Conservation (phyloP, 2,329 filamentous ascomycete species). For the Talaromyces pinophilus region DNA sequence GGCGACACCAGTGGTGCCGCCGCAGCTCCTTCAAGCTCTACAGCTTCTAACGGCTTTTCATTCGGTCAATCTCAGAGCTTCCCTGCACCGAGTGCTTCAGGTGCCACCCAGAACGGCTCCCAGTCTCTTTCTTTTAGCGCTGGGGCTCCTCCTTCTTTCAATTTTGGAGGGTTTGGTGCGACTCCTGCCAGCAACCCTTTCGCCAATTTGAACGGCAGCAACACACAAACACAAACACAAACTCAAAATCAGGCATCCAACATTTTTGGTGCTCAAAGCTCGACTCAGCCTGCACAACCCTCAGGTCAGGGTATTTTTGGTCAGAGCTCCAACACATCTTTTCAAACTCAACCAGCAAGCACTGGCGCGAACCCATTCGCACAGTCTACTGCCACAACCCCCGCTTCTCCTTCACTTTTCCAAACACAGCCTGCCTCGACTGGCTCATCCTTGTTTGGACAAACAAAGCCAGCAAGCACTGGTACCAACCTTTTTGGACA, state of each 20-base stretch:
- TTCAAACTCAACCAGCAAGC: conserved; percentile 25
- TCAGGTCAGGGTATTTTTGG: conserved; percentile 17
- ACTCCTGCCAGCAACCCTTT: conserved; percentile 41
- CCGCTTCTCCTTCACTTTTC: conserved; percentile 14
- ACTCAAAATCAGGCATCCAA: conserved; percentile 30
- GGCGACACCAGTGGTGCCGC: conserved; percentile 33
- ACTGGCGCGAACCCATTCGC: conserved; percentile 30
- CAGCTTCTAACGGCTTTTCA: conserved; percentile 34
- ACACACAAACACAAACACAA: conserved; percentile 17
- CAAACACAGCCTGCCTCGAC: conserved; percentile 16
- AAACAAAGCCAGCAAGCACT: conserved; percentile 25
- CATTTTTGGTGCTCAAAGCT: conserved; percentile 15
- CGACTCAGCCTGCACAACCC: conserved; percentile 16
- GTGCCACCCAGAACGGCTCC: conserved; percentile 30
- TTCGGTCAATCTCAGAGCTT: conserved; percentile 44
- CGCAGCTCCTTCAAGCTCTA: conserved; percentile 29
- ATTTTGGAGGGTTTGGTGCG: conserved; percentile 30
- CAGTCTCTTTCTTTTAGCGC: conserved; percentile 36
- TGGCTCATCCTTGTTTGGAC: conserved; percentile 23
- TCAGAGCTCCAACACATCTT: conserved; percentile 3
- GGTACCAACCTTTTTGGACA: conserved; percentile 33
- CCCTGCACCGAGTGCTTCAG: conserved; percentile 30
- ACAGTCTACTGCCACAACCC: conserved; percentile 12
- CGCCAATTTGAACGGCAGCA: conserved; percentile 31
- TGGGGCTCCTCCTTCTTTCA: conserved; percentile 35